Percentiles rank a stretch among this genome's conserved stretches.
Conservation (phyloP, 768 basidiomycete genomes). For the Leccinum subtestaceum region DNA sequence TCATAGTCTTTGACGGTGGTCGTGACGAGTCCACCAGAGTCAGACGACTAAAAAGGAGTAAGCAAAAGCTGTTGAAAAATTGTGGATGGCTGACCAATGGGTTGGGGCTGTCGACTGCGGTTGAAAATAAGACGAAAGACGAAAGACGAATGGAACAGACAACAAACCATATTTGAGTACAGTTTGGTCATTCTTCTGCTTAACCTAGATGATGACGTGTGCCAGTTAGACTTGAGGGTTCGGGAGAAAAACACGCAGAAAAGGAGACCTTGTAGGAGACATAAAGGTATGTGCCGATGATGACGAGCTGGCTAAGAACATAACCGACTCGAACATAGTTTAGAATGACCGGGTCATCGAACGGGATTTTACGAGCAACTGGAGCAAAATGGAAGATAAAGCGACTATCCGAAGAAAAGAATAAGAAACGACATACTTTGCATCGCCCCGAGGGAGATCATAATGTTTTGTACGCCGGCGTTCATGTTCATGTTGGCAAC, state of each 20-base stretch:
- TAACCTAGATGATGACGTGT: constrained; percentile 56
- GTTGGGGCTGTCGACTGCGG: constrained; percentile 66
- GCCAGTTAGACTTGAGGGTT: neutral
- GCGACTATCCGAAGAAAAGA: neutral
- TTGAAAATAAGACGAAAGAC: constrained; percentile 2
- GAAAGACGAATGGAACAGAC: neutral
- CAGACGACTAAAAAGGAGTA: constrained; percentile 44
- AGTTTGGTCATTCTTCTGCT: constrained; percentile 92
- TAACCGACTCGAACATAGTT: constrained; percentile 84
- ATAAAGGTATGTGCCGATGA: constrained; percentile 78
- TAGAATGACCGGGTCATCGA: constrained; percentile 83
- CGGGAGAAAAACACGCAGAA: neutral
- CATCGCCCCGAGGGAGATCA: constrained; percentile 92
- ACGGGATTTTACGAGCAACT: constrained; percentile 91
- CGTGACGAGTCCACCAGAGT: constrained; percentile 73
- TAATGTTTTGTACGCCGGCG: constrained; percentile 74
- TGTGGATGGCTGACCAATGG: constrained; percentile 59
- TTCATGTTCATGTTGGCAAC: constrained; percentile 71
- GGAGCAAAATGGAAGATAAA: constrained; percentile 7
- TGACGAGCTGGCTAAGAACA: constrained; percentile 66
- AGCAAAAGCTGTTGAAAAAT: neutral
- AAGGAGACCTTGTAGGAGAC: constrained; percentile 60
- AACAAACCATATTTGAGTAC: constrained; percentile 90
- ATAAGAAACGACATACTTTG: constrained; percentile 50
- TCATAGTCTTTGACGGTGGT: constrained; percentile 95